Base-by-base conservation (phyloP, 176 grass and related monocot genomes). In the Juncus inflexus region DNA sequence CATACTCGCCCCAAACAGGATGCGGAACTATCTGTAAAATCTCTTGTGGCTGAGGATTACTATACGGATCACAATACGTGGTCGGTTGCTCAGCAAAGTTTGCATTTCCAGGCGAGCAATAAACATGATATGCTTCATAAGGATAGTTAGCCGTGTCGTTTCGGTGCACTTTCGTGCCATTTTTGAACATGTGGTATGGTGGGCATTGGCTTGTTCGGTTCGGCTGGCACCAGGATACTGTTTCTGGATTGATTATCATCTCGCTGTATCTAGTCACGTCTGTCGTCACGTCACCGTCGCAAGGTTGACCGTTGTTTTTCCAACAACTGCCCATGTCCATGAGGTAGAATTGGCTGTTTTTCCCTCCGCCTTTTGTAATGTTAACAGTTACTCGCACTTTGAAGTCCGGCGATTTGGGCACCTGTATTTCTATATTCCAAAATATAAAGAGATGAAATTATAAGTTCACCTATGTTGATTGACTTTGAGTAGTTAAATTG, bases 311-410 rank as follows among this genome's bases (percentile, higher is more conserved):
- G 45, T 67, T 80, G 86, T 95, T 95, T 80, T 95, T 95, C 90
- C 90, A 95, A 70, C 90, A 95, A 77, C 86, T 83, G 12, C 90
- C 90, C 86, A 95, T 95, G 81, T 95, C 90, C 75, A 95, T 72
- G 28, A 95, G 76, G 68, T 95, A 95, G 73, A 95, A 95, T 71
- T 90, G 90, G 86, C 83, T 90, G 61, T 78, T 90, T 11, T 61
- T 1, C 0, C 87, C 87, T 3, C 91, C 91, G 6, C 91, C 91
- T 35, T 85, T 70, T 74, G 52, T 87, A 65, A 96, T 78, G 53
- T 96, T 84, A 47, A 96, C 70, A 0, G 76, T 83, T 1, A 96
- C 0, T 37, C 84, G 60, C 41, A 90, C 91, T 77, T 96, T 96
- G 77, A 96, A 96, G 37, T 90, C 62, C 1, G 91, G 91, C 0